Evolutionary conservation across 1,284 basidiomycete genomes (phyloP).

Genomic region (Melampsora americana): DNA sequence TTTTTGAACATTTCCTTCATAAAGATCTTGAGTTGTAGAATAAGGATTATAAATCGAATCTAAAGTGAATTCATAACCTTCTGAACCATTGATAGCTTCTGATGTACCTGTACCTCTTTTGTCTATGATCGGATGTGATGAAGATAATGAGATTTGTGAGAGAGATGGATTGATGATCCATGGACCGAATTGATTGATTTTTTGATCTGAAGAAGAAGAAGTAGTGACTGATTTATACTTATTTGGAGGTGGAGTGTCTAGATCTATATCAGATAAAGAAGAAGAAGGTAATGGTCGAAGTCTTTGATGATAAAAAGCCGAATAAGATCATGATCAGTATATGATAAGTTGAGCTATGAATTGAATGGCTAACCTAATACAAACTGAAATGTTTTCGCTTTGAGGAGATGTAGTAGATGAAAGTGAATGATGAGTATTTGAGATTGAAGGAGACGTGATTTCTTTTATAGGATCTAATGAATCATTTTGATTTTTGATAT

Average conservation of each 20-base stretch:
- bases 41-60: conserved; percentile 38
- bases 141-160: conserved; percentile 30
- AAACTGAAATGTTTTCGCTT: conserved; percentile 44
- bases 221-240: conserved; percentile 5
- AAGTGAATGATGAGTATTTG: too few species aligned
- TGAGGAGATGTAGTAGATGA: too few species aligned
- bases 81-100: conserved; percentile 40
- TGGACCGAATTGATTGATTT: conserved; percentile 22
- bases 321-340: not conserved
- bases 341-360: not conserved
- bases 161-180: conserved; percentile 25
- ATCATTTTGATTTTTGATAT: too few species aligned
- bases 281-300: conserved; percentile 17
- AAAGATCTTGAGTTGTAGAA: conserved; percentile 23
- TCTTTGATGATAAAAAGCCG: not conserved
- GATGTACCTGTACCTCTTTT: conserved; percentile 43
- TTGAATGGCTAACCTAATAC: conserved; percentile 27
- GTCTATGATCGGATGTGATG: conserved; percentile 44
- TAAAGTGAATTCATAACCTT: conserved; percentile 40
- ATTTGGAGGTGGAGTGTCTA: conserved; percentile 31
- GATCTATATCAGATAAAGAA: conserved; percentile 39
- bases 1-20: conserved; percentile 52
- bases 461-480: too few species aligned
- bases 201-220: too few species aligned
- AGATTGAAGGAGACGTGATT: too few species aligned